Percentiles rank a stretch among this genome's conserved stretches.
These are phyloP conservation scores for Venturiaceae sp. DNA, from an alignment of 2,329 filamentous ascomycete genomes.

Conservation along the genomic window DNA sequence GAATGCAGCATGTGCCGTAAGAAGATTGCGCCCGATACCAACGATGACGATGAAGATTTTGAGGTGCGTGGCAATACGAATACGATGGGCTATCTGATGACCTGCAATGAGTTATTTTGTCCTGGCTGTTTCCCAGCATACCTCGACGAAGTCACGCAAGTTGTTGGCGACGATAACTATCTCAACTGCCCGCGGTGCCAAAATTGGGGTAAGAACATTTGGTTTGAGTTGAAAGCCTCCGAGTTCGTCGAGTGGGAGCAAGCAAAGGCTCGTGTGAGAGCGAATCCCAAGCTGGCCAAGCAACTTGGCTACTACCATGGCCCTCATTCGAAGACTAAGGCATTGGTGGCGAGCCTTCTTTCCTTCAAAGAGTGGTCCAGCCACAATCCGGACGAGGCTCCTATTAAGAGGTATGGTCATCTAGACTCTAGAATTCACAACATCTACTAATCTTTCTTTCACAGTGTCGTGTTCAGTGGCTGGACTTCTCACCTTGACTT, in stretches of 20 bases:
- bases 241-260: neutral
- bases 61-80: constrained; percentile 25
- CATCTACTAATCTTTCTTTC: neutral
- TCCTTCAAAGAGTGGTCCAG: constrained; percentile 49
- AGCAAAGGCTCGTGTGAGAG: constrained; percentile 18
- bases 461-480: constrained; percentile 86
- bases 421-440: neutral
- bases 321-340: constrained; percentile 85
- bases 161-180: neutral
- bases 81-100: constrained; percentile 68
- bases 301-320: constrained; percentile 62
- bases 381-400: constrained; percentile 52
- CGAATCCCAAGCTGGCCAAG: constrained; percentile 46
- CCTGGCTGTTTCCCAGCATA: constrained; percentile 57
- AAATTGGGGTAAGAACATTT: neutral
- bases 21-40: constrained; percentile 42
- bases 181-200: neutral
- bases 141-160: constrained; percentile 41
- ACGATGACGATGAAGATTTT: constrained; percentile 39
- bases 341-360: constrained; percentile 66
- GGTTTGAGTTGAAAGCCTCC: neutral
- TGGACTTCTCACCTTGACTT: constrained; percentile 94
- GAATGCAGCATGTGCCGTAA: constrained; percentile 59
- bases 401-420: constrained; percentile 57
- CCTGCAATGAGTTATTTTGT: constrained; percentile 82